Conservation (phyloP, 176 grass and related monocot species). For the Secale cereale region DNA sequence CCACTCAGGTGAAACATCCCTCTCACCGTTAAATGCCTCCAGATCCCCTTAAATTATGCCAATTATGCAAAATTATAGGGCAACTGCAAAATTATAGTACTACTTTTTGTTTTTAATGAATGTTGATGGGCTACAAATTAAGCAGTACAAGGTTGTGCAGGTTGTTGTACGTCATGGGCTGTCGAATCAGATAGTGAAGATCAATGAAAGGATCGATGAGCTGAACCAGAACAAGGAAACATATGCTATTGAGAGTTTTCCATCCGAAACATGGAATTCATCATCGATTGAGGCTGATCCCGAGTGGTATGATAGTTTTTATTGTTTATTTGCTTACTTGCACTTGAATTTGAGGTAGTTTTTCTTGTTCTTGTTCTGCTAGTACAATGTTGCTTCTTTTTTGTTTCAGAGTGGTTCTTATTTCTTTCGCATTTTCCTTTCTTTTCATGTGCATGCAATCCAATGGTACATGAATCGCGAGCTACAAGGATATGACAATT, state of each 20-base stretch:
- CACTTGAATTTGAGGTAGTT: background rate
- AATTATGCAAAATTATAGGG: background rate
- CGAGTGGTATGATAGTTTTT: constrained; percentile 18
- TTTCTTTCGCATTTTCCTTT: background rate
- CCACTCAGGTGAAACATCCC: background rate
- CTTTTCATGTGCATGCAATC: background rate
- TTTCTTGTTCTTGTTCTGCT: background rate
- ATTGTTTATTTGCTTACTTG: background rate
- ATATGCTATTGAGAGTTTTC: constrained; percentile 40
- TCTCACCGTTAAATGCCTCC: background rate
- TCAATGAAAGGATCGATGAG: constrained; percentile 48
- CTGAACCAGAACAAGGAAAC: constrained; percentile 44
- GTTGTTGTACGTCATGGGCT: constrained; percentile 34
- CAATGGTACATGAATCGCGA: background rate
- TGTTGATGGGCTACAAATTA: too few species aligned
- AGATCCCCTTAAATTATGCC: background rate
- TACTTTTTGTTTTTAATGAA: too few species aligned
- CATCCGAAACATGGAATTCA: constrained; percentile 39
- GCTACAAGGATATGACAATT: background rate
- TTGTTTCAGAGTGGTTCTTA: background rate
- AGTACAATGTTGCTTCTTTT: background rate
- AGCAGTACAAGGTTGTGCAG: background rate
- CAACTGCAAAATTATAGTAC: too few species aligned
- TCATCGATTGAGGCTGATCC: constrained; percentile 30
- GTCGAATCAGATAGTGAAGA: constrained; percentile 39